Evolutionary conservation across 345 rosid species (phyloP).

Genomic region (Arabidopsis arenosa): DNA sequence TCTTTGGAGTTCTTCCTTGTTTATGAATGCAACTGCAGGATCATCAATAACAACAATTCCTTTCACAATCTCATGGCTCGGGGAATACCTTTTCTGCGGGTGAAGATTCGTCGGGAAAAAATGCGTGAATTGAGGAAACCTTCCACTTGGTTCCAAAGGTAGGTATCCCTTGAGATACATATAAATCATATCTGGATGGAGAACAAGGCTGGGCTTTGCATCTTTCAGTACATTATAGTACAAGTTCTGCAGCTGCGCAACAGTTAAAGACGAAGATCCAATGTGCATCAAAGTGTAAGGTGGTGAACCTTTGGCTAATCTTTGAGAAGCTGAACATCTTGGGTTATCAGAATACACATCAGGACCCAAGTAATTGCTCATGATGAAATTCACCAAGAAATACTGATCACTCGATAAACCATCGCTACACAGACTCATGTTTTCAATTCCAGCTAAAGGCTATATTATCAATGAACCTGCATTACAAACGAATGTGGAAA

Average conservation of each 20-base stretch:
- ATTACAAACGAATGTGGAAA: constrained; percentile 7
- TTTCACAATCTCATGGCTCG: constrained; percentile 50
- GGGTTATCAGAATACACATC: constrained; percentile 69
- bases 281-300: constrained; percentile 62
- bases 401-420: constrained; percentile 47
- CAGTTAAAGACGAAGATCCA: constrained; percentile 55
- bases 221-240: constrained; percentile 58
- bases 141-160: constrained; percentile 41
- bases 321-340: constrained; percentile 59
- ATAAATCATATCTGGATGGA: constrained; percentile 48
- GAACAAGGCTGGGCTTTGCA: constrained; percentile 49
- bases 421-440: constrained; percentile 35
- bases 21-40: constrained; percentile 45
- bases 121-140: constrained; percentile 47
- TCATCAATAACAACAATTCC: constrained; percentile 65
- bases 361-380: constrained; percentile 69
- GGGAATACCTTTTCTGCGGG: constrained; percentile 56
- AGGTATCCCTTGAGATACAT: constrained; percentile 57
- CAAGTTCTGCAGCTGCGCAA: constrained; percentile 56
- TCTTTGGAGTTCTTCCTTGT: constrained; percentile 47
- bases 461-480: constrained; percentile 30
- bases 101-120: constrained; percentile 56
- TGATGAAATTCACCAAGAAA: constrained; percentile 62
- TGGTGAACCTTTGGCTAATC: constrained; percentile 52
- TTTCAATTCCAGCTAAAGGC: constrained; percentile 8